Conservation (phyloP, 2,329 filamentous ascomycete genomes). For the Talaromyces sp. region DNA sequence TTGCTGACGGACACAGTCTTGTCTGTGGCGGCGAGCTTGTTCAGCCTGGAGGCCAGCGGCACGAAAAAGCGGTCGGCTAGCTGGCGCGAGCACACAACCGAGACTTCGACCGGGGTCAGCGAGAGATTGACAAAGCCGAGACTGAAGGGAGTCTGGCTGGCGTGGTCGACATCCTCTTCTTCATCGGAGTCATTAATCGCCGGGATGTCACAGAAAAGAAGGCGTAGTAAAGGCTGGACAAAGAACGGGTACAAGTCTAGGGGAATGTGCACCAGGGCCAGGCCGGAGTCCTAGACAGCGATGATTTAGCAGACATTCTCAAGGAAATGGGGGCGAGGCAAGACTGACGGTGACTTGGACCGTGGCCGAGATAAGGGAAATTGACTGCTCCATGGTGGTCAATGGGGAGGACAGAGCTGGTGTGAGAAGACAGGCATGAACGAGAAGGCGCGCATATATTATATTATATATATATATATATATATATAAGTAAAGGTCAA, state of each 20-base stretch:
- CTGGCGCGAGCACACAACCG: slow-evolving; percentile 75
- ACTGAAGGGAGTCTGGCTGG: slow-evolving; percentile 31
- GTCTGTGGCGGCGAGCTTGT: slow-evolving; percentile 31
- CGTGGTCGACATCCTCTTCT: slow-evolving; percentile 28
- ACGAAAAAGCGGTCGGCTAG: slow-evolving; percentile 71
- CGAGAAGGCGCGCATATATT: neutral
- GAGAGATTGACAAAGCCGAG: slow-evolving; percentile 88
- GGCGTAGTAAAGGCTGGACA: slow-evolving; percentile 77
- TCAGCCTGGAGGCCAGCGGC: slow-evolving; percentile 62
- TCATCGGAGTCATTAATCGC: slow-evolving; percentile 34
- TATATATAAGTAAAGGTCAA: neutral
- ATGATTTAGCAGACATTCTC: neutral
- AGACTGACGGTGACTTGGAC: slow-evolving; percentile 27
- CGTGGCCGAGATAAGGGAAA: slow-evolving; percentile 25
- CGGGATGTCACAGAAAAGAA: slow-evolving; percentile 62
- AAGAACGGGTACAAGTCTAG: slow-evolving; percentile 70
- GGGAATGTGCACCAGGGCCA: slow-evolving; percentile 87
- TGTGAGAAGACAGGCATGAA: neutral
- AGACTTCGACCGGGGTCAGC: slow-evolving; percentile 87
- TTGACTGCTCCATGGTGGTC: slow-evolving; percentile 21
- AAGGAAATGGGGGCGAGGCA: neutral
- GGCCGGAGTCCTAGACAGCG: slow-evolving; percentile 67
- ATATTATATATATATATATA: neutral
- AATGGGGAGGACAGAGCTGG: neutral
- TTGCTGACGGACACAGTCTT: slow-evolving; percentile 66